Base-by-base conservation (phyloP, 1,284 basidiomycete species). In the Boletus semigastroideus region DNA sequence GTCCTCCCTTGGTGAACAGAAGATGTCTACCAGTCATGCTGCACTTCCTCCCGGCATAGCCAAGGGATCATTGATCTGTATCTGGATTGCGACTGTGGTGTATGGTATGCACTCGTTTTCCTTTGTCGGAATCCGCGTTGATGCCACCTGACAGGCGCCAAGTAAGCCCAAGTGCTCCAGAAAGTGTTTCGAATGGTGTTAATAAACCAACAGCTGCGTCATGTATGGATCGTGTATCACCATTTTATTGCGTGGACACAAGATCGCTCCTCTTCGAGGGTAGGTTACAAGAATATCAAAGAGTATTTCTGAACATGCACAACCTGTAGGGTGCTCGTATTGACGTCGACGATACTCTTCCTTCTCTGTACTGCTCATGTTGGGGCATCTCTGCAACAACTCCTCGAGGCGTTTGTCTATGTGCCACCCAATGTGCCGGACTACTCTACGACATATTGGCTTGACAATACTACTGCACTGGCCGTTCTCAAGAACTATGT, bases 331-430 rank as follows among this genome's bases (percentile, higher is more conserved):
- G 30, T 34, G 4, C 44, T 47, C 16, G 7, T 34, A 8, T 3
- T 39, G 2, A 39, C 19, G 20, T 46, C 36, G 25, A 48, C 46
- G 1, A 30, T 20, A 10, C 45, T 49, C 3, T 54, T 42, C 17
- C 47, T 51, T 8, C 25, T 49, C 11, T 47, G 20, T 20, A 42
- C 52, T 16, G 34, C 33, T 17, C 5, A 25, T 25, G 25, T 6
- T 7, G 25, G 25, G 25, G 25, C 25, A 25, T 25, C 51, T 28
- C 16, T 38, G 2, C 45, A 14, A 13, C 33, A 39, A 55, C 11
- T 46, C 7, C 46, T 57, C 4, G 46, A 53, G 2, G 33, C 51
- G 1, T 54, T 49, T 22, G 20, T 47, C 5, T 49, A 48, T n/a
- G 37, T 14, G 7, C 31, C 46, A 13, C 9, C 20, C n/a, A 27